A percentile compares a stretch with the other conserved stretches of the same genome.
These are phyloP conservation scores for Rhizophora mangle DNA, from an alignment of 345 rosid genomes.

Conservation along the genomic window DNA sequence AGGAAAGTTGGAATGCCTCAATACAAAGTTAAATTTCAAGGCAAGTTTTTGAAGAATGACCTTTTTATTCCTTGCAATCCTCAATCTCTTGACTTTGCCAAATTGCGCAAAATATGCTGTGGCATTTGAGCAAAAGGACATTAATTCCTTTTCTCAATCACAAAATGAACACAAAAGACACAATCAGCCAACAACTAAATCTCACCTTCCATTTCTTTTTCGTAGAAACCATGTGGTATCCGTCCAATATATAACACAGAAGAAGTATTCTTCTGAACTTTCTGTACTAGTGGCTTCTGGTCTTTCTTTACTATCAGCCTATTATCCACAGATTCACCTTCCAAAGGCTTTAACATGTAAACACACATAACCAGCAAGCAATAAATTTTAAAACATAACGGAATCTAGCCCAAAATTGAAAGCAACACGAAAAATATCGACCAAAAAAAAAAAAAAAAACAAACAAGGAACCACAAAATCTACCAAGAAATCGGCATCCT, in stretches of 20 bases:
- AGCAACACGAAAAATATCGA: neutral
- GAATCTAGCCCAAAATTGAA: neutral
- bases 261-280: slow-evolving; percentile 32
- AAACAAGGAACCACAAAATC: neutral
- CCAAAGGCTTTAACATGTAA: slow-evolving; percentile 55
- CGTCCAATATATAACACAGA: slow-evolving; percentile 81
- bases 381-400: neutral
- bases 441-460: neutral
- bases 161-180: neutral
- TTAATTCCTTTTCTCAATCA: neutral
- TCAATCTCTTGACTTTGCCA: slow-evolving; percentile 71
- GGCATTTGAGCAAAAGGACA: neutral
- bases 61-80: slow-evolving; percentile 87
- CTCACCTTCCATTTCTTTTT: slow-evolving; percentile 79
- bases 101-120: slow-evolving; percentile 79
- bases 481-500: slow-evolving; percentile 72
- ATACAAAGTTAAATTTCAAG: neutral
- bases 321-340: slow-evolving; percentile 57
- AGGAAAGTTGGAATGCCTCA: too few relatives aligned
- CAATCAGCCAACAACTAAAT: neutral
- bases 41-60: slow-evolving; percentile 20
- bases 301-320: slow-evolving; percentile 44
- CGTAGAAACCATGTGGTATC: slow-evolving; percentile 91
- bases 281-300: slow-evolving; percentile 2
- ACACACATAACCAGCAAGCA: neutral